Base-by-base conservation (phyloP, 495 filamentous ascomycete genomes). In the Oidiodendron maius region DNA sequence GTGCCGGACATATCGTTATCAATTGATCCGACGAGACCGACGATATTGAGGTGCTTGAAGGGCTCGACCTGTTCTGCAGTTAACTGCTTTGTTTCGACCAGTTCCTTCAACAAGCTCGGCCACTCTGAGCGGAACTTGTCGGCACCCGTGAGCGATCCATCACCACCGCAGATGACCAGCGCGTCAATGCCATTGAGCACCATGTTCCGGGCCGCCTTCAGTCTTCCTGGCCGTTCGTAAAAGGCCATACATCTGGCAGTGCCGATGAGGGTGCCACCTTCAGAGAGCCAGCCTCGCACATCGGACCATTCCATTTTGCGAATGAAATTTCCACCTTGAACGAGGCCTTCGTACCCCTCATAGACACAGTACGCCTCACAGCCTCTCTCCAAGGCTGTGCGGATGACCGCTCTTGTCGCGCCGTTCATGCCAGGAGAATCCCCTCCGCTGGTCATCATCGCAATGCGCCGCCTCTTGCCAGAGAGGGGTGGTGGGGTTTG, bases 391-490 rank as follows among this genome's bases (percentile, higher is more conserved):
- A 97, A 87, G 22, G 87, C 77, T 83, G 88, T 96, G 38, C 94
- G 83, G 50, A 99, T 88, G 28, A 96, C 91, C 34, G 94, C 94
- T 37, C 94, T 78, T 9, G 96, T 90, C 18, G 86, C 88, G 37
- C 85, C 89, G 64, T 95, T 97, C 94, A 99, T 99, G 57, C 94
- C 94, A 3, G 94, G 93, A 32, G 91, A 89, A 73, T 99, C 94
- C 57, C 94, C 94, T 54, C 94, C 94, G 52, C 86, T 93, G 52
- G 94, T 99, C 84, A 99, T 87, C 51, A 97, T 84, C 40, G 80
- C 94, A 60, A 99, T 94, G 17, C 48, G 50, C 40, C 59, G 50
- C 16, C 54, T 54, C 42, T 50, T 57, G 30, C 51, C 51, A 22
- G 34, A 15, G 36, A 54, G 52, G 40, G 53, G 44, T 1, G 57